Evolutionary conservation across 345 rosid genomes (phyloP).

Genomic region (Brassica juncea): DNA sequence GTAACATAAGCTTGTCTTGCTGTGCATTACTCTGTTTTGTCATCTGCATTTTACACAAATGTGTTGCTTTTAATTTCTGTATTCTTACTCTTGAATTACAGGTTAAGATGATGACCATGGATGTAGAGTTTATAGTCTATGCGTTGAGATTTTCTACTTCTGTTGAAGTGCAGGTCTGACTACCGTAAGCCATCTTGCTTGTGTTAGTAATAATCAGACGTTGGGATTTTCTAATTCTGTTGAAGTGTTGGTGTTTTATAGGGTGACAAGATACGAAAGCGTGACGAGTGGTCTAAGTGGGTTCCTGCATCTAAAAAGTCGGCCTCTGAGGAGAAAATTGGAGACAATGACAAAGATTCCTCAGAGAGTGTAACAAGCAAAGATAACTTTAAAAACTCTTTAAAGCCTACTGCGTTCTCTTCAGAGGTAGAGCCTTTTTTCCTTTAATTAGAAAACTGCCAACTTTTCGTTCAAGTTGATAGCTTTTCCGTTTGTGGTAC

Average conservation of each 20-base stretch:
- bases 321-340: conserved; percentile 43
- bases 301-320: conserved; percentile 47
- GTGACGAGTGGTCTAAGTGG: conserved; percentile 83
- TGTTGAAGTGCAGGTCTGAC: conserved; percentile 83
- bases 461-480: conserved; percentile 13
- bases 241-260: conserved; percentile 38
- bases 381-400: conserved; percentile 37
- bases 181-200: conserved; percentile 12
- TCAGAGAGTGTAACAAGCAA: conserved; percentile 9
- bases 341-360: conserved; percentile 40
- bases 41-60: background rate
- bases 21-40: conserved; percentile 3
- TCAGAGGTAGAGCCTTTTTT: conserved; percentile 24
- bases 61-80: background rate
- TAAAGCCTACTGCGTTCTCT: conserved; percentile 13
- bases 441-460: conserved; percentile 30
- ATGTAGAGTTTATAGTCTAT: conserved; percentile 68
- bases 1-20: conserved; percentile 9
- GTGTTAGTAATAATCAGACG: background rate
- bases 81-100: conserved; percentile 40
- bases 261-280: conserved; percentile 79
- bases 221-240: background rate
- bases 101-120: conserved; percentile 85
- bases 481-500: conserved; percentile 21
- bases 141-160: conserved; percentile 68